Evolutionary conservation across 768 basidiomycete genomes (phyloP).

Genomic region (Roridomyces roridus): DNA sequence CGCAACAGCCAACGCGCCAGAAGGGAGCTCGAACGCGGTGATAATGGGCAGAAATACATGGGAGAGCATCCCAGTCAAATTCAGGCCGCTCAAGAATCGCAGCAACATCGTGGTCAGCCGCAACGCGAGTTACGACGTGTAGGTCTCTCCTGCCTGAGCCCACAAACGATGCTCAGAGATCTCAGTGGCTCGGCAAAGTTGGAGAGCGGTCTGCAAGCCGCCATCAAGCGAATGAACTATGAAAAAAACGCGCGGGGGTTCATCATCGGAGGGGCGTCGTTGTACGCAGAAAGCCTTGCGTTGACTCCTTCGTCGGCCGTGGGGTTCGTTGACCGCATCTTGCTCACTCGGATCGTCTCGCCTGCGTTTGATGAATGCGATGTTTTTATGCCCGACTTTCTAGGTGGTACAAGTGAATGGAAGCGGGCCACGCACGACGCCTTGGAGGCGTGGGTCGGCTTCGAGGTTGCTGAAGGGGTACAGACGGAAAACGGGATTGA

Average conservation of each 20-base stretch:
- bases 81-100: slow-evolving; percentile 79
- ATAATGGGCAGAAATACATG: slow-evolving; percentile 98
- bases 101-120: slow-evolving; percentile 81
- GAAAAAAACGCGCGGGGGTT: slow-evolving; percentile 63
- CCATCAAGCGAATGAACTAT: slow-evolving; percentile 34
- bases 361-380: slow-evolving; percentile 87
- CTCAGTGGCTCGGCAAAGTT: slow-evolving; percentile 8
- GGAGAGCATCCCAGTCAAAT: slow-evolving; percentile 92
- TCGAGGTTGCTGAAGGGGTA: slow-evolving; percentile 74
- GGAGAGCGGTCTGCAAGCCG: slow-evolving; percentile 45
- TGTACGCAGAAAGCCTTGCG: slow-evolving; percentile 76
- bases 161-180: slow-evolving; percentile 4
- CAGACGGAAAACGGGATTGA: slow-evolving; percentile 83
- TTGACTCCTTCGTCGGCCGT: slow-evolving; percentile 37
- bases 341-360: slow-evolving; percentile 82
- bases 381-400: slow-evolving; percentile 83
- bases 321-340: slow-evolving; percentile 75
- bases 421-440: slow-evolving; percentile 61
- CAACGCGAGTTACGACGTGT: slow-evolving; percentile 67
- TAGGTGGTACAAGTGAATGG: slow-evolving; percentile 53
- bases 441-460: slow-evolving; percentile 80
- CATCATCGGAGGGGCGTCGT: slow-evolving; percentile 90
- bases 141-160: slow-evolving; percentile 32
- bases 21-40: slow-evolving; percentile 69
- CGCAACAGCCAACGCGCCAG: slow-evolving; percentile 68